These are phyloP conservation scores for Syncephalis plumigaleata DNA, from an alignment of 371 early-diverging fungal species.

Conservation along the genomic window DNA sequence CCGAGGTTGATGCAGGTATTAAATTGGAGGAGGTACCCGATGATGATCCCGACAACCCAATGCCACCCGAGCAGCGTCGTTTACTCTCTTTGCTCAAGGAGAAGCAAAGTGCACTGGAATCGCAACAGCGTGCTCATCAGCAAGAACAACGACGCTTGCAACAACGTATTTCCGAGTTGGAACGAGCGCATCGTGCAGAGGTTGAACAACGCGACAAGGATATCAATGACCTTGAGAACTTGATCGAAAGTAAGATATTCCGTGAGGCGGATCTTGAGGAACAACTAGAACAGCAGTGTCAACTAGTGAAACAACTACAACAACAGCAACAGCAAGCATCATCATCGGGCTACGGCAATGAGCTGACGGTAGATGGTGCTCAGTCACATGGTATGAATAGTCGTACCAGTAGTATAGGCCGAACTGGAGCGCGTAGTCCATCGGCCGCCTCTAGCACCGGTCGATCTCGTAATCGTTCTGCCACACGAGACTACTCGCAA, in stretches of 20 bases:
- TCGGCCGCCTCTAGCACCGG: constrained; percentile 2
- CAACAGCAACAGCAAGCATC: background rate
- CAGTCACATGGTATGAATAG: background rate
- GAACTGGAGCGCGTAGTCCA: constrained; percentile 1
- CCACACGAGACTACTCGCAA: background rate
- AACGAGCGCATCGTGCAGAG: constrained; percentile 34
- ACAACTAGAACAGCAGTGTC: constrained; percentile 29
- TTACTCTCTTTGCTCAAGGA: constrained; percentile 11
- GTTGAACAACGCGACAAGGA: constrained; percentile 39
- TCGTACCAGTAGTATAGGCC: constrained; percentile 1
- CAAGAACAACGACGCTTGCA: constrained; percentile 32
- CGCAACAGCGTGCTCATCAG: constrained; percentile 21
- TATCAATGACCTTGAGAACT: constrained; percentile 40
- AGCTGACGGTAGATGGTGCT: constrained; percentile 9
- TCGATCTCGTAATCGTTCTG: background rate
- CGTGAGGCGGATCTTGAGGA: constrained; percentile 57
- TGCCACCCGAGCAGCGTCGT: constrained; percentile 9
- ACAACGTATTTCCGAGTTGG: constrained; percentile 27
- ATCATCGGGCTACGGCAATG: constrained; percentile 3
- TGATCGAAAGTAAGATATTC: constrained; percentile 62
- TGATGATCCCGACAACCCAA: constrained; percentile 10
- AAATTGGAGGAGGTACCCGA: constrained; percentile 11
- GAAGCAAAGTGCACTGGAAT: constrained; percentile 28
- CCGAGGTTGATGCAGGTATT: constrained; percentile 6
- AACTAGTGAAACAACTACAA: constrained; percentile 19